These are phyloP conservation scores for Tetrapisispora iriomotensis DNA, from an alignment of 805 yeast species.

Conservation along the genomic window DNA sequence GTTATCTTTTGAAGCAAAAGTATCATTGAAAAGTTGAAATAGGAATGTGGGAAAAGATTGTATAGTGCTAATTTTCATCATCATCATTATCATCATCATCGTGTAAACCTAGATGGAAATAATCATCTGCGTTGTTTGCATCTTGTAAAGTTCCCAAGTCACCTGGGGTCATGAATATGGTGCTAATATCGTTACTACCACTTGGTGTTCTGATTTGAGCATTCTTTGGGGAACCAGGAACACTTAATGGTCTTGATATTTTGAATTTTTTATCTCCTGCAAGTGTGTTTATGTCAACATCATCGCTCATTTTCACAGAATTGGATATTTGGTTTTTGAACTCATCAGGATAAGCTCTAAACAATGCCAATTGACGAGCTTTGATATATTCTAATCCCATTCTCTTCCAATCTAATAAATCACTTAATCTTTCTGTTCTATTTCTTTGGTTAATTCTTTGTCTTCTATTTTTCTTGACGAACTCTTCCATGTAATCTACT, in stretches of 20 bases:
- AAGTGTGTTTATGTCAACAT: conserved; percentile 20
- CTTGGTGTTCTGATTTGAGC: conserved; percentile 6
- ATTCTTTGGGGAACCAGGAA: conserved; percentile 82
- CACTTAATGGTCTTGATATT: conserved; percentile 84
- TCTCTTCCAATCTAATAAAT: conserved; percentile 91
- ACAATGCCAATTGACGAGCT: conserved; percentile 87
- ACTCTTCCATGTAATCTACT: conserved; percentile 81
- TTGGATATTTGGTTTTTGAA: conserved; percentile 36
- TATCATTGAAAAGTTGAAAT: too few species aligned
- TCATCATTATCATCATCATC: conserved; percentile 23
- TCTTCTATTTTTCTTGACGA: conserved; percentile 81
- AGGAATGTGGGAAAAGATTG: too few species aligned
- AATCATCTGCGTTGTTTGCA: conserved; percentile 72
- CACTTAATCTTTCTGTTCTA: conserved; percentile 89
- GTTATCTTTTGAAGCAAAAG: too few species aligned
- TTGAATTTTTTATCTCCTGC: conserved; percentile 43
- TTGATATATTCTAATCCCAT: conserved; percentile 96
- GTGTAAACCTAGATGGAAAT: conserved; percentile 36
- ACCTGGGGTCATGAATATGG: conserved; percentile 90
- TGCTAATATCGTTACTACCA: conserved; percentile 12
- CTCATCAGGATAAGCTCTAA: conserved; percentile 87
- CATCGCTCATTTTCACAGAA: not conserved
- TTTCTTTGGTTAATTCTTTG: conserved; percentile 97
- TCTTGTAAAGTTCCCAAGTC: conserved; percentile 93
- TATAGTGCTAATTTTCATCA: not conserved